phyloP scores from a whole-genome alignment of 2,329 filamentous ascomycete genomes.

The Fusarium bulbicola region DNA sequence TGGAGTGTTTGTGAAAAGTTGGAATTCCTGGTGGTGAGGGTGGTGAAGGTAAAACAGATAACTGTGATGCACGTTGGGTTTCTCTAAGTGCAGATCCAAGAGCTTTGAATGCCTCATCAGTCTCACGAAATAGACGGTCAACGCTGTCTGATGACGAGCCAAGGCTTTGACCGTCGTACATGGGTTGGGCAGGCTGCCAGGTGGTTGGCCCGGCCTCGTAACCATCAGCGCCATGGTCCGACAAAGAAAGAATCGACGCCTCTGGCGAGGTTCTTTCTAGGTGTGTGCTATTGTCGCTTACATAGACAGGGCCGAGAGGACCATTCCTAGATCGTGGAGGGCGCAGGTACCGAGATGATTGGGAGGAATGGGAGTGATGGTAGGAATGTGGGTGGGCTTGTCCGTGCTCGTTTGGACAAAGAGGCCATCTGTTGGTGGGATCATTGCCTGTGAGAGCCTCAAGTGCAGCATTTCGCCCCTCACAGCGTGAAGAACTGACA shows the following conservation, averaged over 20 bases:
- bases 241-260: conserved; percentile 39
- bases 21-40: conserved; percentile 28
- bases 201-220: conserved; percentile 18
- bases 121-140: conserved; percentile 58
- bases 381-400: conserved; percentile 35
- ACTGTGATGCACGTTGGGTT: conserved; percentile 36
- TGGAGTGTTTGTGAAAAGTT: conserved; percentile 28
- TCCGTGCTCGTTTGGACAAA: conserved; percentile 46
- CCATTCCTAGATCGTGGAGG: conserved; percentile 38
- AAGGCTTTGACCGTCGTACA: conserved; percentile 29
- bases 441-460: conserved; percentile 42
- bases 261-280: conserved; percentile 8
- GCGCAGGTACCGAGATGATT: conserved; percentile 19
- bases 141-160: conserved; percentile 49
- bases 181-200: conserved; percentile 11
- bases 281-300: conserved; percentile 3
- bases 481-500: conserved; percentile 56
- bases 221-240: conserved; percentile 23
- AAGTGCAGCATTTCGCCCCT: conserved; percentile 47
- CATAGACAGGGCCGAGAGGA: conserved; percentile 2
- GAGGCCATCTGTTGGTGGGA: conserved; percentile 42
- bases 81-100: conserved; percentile 54
- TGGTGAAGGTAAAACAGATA: conserved; percentile 23
- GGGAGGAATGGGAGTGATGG: conserved; percentile 28
- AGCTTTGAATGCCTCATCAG: conserved; percentile 60